Percentiles rank a stretch among this genome's conserved stretches.
Conservation (phyloP, 164 flowering plant species). For the Magnolia officinalis region DNA sequence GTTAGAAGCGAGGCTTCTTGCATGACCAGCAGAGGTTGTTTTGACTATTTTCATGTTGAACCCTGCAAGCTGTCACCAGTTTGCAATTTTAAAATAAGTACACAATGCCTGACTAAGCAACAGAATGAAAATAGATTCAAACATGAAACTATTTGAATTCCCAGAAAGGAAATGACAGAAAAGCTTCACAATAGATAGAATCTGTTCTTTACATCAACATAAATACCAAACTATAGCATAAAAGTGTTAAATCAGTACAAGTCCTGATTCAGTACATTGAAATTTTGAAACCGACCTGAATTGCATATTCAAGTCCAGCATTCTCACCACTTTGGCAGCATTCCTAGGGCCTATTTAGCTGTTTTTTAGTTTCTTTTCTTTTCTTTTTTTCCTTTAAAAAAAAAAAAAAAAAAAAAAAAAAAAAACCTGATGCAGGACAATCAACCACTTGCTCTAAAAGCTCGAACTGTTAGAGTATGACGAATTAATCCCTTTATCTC, state of each 20-base stretch:
- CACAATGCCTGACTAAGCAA: background rate
- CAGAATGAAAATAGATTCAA: background rate
- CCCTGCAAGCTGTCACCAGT: slow-evolving; percentile 87
- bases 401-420: too few species aligned
- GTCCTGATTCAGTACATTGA: too few species aligned
- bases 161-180: background rate
- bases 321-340: too few species aligned
- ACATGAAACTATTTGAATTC: background rate
- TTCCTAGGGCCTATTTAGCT: too few species aligned
- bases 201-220: background rate
- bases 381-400: too few species aligned
- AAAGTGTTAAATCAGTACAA: background rate
- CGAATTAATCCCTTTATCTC: too few species aligned
- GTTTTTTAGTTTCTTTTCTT: too few species aligned
- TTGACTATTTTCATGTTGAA: slow-evolving; percentile 85
- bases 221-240: background rate
- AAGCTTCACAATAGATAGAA: background rate
- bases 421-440: too few species aligned
- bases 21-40: slow-evolving; percentile 94
- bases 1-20: slow-evolving; percentile 67
- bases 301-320: too few species aligned
- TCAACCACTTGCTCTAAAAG: too few species aligned
- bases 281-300: too few species aligned
- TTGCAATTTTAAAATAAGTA: slow-evolving; percentile 10
- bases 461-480: too few species aligned